Conservation (phyloP, 73 alveolate genomes). For the Paramecium tetraurelia region DNA sequence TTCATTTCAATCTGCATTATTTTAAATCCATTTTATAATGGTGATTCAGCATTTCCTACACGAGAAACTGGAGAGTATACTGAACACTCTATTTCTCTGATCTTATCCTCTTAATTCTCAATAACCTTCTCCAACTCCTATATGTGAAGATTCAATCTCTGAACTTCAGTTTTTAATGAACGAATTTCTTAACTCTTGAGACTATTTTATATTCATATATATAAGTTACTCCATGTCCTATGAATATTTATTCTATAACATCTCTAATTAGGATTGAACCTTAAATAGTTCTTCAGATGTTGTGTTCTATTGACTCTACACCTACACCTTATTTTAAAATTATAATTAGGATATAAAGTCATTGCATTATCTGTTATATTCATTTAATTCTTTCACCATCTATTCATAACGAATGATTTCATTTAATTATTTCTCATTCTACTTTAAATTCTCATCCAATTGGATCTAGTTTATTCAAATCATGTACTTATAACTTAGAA, state of each 20-base stretch:
- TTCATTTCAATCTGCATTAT: not conserved
- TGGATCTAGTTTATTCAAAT: not conserved
- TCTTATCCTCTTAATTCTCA: conserved; percentile 3
- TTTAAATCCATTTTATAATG: not conserved
- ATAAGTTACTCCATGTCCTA: not conserved
- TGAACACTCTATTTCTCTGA: not conserved
- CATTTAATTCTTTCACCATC: not conserved
- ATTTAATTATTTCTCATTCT: not conserved
- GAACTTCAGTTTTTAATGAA: not conserved
- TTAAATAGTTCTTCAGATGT: not conserved
- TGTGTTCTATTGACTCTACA: not conserved
- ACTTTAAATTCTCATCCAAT: not conserved
- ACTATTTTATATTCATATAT: not conserved
- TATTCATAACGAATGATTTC: not conserved
- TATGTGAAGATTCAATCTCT: not conserved
- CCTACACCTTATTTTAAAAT: not conserved
- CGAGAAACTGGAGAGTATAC: not conserved
- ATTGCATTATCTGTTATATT: conserved; percentile 1
- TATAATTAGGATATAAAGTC: not conserved
- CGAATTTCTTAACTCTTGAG: not conserved
- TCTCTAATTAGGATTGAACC: not conserved
- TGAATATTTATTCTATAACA: not conserved
- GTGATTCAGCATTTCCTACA: not conserved
- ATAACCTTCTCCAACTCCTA: not conserved
- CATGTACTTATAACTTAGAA: not conserved